phyloP scores from a whole-genome alignment of 371 early-diverging fungal species.

The Basidiobolus meristosporus region DNA sequence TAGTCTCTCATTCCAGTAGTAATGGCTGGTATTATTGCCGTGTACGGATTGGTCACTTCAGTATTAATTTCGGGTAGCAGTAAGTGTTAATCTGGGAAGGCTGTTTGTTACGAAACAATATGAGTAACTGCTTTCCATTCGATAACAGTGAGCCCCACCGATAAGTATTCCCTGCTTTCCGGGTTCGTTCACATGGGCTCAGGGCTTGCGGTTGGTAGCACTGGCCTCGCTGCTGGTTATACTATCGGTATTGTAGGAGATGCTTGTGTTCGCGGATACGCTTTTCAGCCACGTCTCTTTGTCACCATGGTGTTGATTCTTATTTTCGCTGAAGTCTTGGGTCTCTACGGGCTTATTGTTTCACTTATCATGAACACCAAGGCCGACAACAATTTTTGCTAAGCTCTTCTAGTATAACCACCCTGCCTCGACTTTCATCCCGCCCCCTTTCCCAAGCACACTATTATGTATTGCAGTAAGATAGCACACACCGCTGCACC shows the following conservation, averaged over 20 bases:
- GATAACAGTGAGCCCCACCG: conserved; percentile 6
- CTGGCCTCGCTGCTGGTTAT: conserved; percentile 89
- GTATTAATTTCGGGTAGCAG: conserved; percentile 75
- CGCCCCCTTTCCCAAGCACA: too few relatives aligned
- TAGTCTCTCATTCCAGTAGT: conserved; percentile 77
- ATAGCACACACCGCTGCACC: too few relatives aligned
- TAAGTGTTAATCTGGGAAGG: conserved; percentile 24
- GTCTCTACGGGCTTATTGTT: conserved; percentile 84
- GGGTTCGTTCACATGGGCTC: conserved; percentile 87
- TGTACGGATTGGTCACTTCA: conserved; percentile 91
- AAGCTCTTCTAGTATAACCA: too few relatives aligned
- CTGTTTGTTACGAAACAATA: too few relatives aligned
- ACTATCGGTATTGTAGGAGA: conserved; percentile 96
- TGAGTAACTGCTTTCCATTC: too few relatives aligned
- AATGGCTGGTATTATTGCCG: conserved; percentile 97
- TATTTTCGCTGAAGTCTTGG: too few relatives aligned
- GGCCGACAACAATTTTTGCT: conserved; percentile 8
- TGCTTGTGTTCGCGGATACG: conserved; percentile 77
- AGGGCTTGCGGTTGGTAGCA: conserved; percentile 83
- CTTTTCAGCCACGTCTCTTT: conserved; percentile 85
- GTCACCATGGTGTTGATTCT: too few relatives aligned
- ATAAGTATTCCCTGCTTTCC: conserved; percentile 7
- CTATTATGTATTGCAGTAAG: too few relatives aligned
- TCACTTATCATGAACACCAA: conserved; percentile 91
- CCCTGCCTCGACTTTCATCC: too few relatives aligned